These are phyloP conservation scores for Ophiostoma pallidulum DNA, from an alignment of 2,329 filamentous ascomycete species.

Conservation along the genomic window DNA sequence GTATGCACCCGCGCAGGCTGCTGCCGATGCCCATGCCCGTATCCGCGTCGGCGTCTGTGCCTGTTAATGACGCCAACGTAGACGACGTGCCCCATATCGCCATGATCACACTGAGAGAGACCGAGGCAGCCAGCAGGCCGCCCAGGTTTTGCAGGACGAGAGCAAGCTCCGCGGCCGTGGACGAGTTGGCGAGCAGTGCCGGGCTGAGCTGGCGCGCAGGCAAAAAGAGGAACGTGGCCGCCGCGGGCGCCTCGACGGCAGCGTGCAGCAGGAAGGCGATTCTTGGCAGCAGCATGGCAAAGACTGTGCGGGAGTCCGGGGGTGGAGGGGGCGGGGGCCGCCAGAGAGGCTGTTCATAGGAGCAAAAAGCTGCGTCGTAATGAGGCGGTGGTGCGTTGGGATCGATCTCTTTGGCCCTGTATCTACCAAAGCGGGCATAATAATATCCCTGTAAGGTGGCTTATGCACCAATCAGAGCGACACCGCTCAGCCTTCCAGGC, in stretches of 20 bases:
- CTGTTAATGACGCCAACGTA: no score
- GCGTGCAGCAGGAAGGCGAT: slow-evolving; percentile 16
- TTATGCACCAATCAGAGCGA: no score
- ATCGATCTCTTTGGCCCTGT: no score
- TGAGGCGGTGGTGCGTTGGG: no score
- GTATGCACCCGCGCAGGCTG: slow-evolving; percentile 24
- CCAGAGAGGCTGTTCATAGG: no score
- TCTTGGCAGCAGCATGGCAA: slow-evolving; percentile 1
- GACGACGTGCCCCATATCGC: slow-evolving; percentile 17
- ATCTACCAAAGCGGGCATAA: no score
- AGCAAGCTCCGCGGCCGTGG: slow-evolving; percentile 23
- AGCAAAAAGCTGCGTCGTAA: no score
- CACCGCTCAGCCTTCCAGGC: no score
- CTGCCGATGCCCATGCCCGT: background rate
- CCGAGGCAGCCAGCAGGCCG: slow-evolving; percentile 36
- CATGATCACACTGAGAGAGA: slow-evolving; percentile 33
- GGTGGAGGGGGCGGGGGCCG: no score
- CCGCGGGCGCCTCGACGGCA: slow-evolving; percentile 24
- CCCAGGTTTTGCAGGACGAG: slow-evolving; percentile 40
- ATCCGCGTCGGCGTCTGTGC: no score
- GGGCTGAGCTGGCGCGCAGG: slow-evolving; percentile 35
- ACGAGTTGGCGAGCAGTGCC: slow-evolving; percentile 32
- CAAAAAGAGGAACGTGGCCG: slow-evolving; percentile 35
- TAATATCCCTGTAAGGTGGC: no score
- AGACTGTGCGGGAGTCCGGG: no score